A percentile compares a stretch with the other conserved stretches of the same genome.
Conservation (phyloP, 352 stramenopile species). For the Phytophthora aleatoria region DNA sequence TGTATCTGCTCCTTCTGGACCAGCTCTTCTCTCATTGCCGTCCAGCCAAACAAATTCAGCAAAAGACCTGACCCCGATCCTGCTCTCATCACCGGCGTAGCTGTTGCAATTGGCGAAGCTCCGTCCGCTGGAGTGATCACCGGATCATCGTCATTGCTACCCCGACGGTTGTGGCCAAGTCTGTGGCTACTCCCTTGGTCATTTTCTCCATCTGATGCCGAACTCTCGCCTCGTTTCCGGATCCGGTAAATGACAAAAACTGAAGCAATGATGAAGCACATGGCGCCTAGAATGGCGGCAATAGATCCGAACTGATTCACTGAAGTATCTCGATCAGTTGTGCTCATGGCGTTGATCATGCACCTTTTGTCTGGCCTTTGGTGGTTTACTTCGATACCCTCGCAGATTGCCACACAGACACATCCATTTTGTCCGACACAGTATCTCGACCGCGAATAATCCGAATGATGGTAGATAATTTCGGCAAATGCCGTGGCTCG, state of each 20-base stretch:
- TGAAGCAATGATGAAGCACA: constrained; percentile 50
- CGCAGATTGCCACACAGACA: constrained; percentile 53
- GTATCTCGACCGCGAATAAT: constrained; percentile 36
- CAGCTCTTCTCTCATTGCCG: constrained; percentile 53
- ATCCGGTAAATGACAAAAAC: constrained; percentile 63
- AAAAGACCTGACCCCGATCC: constrained; percentile 35
- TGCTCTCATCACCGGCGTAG: constrained; percentile 32
- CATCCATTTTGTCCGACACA: constrained; percentile 45
- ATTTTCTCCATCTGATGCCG: constrained; percentile 10
- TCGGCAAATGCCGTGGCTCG: constrained; percentile 39
- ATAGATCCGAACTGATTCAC: constrained; percentile 36
- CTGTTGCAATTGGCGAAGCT: constrained; percentile 36
- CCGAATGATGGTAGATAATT: constrained; percentile 49
- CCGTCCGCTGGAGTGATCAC: constrained; percentile 36
- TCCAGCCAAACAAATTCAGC: constrained; percentile 68
- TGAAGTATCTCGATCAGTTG: constrained; percentile 16
- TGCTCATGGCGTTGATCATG: constrained; percentile 44
- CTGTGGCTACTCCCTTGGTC: constrained; percentile 19
- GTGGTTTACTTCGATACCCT: constrained; percentile 31
- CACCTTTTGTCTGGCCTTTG: constrained; percentile 28
- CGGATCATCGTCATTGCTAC: constrained; percentile 26
- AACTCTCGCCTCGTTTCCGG: constrained; percentile 39
- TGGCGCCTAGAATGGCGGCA: constrained; percentile 42
- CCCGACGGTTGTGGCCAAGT: constrained; percentile 21
- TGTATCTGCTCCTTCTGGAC: constrained; percentile 60